Conservation (phyloP, 2,329 filamentous ascomycete genomes). For the Knoxdaviesia capensis region DNA sequence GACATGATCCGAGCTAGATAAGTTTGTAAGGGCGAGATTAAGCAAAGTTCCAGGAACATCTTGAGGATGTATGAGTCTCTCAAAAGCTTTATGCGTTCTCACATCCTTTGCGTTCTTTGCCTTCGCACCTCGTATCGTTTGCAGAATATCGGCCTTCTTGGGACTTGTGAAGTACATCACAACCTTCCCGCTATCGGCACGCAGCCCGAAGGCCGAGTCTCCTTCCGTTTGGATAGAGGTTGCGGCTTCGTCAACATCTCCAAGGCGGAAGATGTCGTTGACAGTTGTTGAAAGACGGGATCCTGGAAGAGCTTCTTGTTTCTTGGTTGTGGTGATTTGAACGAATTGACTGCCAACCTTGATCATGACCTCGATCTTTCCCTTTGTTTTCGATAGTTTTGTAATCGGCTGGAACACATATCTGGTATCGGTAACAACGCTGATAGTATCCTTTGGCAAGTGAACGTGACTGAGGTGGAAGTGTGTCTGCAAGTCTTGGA, state of each 20-base stretch:
- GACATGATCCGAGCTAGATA: slow-evolving; percentile 38
- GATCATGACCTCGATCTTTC: slow-evolving; percentile 49
- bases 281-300: slow-evolving; percentile 41
- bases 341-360: slow-evolving; percentile 51
- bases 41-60: slow-evolving; percentile 50
- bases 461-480: slow-evolving; percentile 48
- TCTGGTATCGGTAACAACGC: slow-evolving; percentile 43
- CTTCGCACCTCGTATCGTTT: slow-evolving; percentile 42
- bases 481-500: slow-evolving; percentile 44
- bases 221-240: slow-evolving; percentile 45
- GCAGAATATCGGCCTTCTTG: slow-evolving; percentile 40
- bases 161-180: slow-evolving; percentile 54
- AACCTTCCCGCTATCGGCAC: slow-evolving; percentile 48
- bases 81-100: slow-evolving; percentile 37
- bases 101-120: slow-evolving; percentile 43
- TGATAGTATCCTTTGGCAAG: slow-evolving; percentile 50
- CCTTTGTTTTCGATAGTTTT: slow-evolving; percentile 45
- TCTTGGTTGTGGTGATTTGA: slow-evolving; percentile 47
- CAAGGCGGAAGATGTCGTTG: slow-evolving; percentile 49
- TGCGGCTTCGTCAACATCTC: slow-evolving; percentile 46
- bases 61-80: slow-evolving; percentile 46
- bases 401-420: slow-evolving; percentile 47
- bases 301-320: slow-evolving; percentile 45
- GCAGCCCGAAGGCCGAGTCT: slow-evolving; percentile 44
- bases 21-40: slow-evolving; percentile 46